phyloP scores from a whole-genome alignment of 805 yeast genomes.

The Komagataella mondaviorum region DNA sequence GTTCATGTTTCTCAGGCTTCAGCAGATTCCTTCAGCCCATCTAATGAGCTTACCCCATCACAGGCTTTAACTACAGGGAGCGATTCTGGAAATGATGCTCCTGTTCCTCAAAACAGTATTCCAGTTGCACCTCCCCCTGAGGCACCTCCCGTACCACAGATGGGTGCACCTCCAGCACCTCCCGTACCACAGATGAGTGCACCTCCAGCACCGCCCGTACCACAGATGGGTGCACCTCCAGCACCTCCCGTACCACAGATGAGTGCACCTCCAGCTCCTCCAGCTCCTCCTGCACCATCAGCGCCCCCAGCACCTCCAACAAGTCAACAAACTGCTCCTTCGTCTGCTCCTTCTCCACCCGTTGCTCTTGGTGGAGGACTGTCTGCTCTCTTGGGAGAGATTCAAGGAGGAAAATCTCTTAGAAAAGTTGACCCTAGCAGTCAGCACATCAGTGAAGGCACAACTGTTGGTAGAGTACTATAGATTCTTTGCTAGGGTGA shows the following conservation, averaged over 20 bases:
- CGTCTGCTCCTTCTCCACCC: slow-evolving; percentile 16
- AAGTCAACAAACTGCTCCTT: slow-evolving; percentile 15
- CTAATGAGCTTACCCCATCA: slow-evolving; percentile 14
- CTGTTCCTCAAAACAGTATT: slow-evolving; percentile 1
- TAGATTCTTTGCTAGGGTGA: slow-evolving; percentile 1
- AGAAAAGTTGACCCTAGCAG: slow-evolving; percentile 35
- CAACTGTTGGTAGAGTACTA: slow-evolving; percentile 37
- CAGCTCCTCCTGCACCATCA: slow-evolving; percentile 16
- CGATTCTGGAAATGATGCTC: background rate
- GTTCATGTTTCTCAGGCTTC: slow-evolving; percentile 3
- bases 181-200: slow-evolving; percentile 17
- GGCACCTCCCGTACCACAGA: slow-evolving; percentile 17
- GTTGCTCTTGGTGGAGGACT: slow-evolving; percentile 20
- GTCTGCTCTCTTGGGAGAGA: slow-evolving; percentile 42
- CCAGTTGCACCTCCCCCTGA: slow-evolving; percentile 9
- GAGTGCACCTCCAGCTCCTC: slow-evolving; percentile 18
- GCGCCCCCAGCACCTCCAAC: slow-evolving; percentile 21
- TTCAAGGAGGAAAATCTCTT: slow-evolving; percentile 35
- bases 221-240: slow-evolving; percentile 20
- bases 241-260: slow-evolving; percentile 24
- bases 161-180: slow-evolving; percentile 21
- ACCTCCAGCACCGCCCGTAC: slow-evolving; percentile 17
- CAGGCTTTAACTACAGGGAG: background rate
- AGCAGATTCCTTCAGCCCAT: slow-evolving; percentile 3
- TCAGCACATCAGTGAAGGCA: slow-evolving; percentile 30